These are phyloP conservation scores for Neurospora africana DNA, from an alignment of 495 filamentous ascomycete genomes.

Conservation along the genomic window DNA sequence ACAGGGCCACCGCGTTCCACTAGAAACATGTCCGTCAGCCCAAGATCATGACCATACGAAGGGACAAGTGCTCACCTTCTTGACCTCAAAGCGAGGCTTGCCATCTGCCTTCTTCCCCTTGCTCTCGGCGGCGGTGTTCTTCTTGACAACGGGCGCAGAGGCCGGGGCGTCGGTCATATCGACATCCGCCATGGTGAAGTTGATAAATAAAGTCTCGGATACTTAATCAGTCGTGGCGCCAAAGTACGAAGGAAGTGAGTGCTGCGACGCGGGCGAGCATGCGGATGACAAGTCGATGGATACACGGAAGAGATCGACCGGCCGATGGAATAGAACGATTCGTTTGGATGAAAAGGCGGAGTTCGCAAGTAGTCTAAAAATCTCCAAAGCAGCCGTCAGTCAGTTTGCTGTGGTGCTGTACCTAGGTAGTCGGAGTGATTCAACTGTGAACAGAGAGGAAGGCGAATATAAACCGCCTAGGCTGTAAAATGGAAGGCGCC, in stretches of 20 bases:
- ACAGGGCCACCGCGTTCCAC: constrained; percentile 99
- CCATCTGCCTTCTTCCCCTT: constrained; percentile 48
- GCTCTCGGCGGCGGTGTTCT: constrained; percentile 39
- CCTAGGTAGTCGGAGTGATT: background rate
- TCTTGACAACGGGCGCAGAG: constrained; percentile 43
- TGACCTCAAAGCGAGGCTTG: constrained; percentile 95
- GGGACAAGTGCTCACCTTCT: constrained; percentile 58
- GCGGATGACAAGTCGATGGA: background rate
- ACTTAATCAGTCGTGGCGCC: background rate
- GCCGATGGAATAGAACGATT: background rate
- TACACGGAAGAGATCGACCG: background rate
- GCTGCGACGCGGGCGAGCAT: background rate
- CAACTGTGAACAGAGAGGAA: background rate
- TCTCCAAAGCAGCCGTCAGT: background rate
- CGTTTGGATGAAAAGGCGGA: background rate
- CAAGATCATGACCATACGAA: background rate
- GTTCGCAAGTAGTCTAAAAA: background rate
- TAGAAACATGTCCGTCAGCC: constrained; percentile 27
- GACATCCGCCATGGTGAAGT: constrained; percentile 74
- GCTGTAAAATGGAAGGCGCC: background rate
- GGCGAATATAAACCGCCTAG: background rate
- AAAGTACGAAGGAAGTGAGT: background rate
- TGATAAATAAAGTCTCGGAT: background rate
- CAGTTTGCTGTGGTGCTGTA: background rate
- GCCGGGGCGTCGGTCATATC: constrained; percentile 88